Evolutionary conservation across 2,329 filamentous ascomycete species (phyloP).

Genomic region (Chrysoporthe puriensis): DNA sequence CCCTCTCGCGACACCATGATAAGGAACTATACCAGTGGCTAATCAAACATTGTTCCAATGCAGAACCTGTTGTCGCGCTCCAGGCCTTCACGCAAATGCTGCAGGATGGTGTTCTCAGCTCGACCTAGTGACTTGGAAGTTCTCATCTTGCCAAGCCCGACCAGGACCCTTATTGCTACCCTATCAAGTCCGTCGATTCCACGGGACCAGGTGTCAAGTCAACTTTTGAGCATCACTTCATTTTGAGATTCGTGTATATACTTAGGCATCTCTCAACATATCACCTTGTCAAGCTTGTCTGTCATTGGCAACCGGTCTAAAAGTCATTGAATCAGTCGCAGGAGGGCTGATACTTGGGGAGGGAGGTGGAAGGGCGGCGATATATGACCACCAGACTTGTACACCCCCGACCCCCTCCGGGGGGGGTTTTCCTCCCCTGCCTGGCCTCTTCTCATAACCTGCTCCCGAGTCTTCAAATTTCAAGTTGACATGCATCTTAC

Average conservation of each 20-base stretch:
- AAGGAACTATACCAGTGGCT: neutral
- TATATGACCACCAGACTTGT: neutral
- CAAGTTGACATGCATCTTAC: neutral
- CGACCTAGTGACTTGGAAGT: constrained; percentile 9
- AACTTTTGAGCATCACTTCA: neutral
- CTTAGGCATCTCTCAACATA: neutral
- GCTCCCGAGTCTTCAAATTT: too few relatives aligned
- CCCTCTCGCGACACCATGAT: neutral
- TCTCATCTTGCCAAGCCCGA: neutral
- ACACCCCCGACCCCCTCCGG: too few relatives aligned
- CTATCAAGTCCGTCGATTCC: neutral
- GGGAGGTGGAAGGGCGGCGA: neutral
- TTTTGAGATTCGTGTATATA: constrained; percentile 3
- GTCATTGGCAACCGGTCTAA: neutral
- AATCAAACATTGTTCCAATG: neutral
- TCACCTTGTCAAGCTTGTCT: neutral
- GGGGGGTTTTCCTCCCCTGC: neutral
- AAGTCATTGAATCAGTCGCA: neutral
- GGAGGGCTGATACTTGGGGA: neutral
- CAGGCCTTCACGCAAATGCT: constrained; percentile 29
- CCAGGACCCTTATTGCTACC: neutral
- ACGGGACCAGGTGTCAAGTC: neutral
- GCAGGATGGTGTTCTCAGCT: constrained; percentile 18
- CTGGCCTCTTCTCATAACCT: neutral
- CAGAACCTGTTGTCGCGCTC: constrained; percentile 26